Conservation (phyloP, 2,329 filamentous ascomycete species). For the Colletotrichum spaethianum region DNA sequence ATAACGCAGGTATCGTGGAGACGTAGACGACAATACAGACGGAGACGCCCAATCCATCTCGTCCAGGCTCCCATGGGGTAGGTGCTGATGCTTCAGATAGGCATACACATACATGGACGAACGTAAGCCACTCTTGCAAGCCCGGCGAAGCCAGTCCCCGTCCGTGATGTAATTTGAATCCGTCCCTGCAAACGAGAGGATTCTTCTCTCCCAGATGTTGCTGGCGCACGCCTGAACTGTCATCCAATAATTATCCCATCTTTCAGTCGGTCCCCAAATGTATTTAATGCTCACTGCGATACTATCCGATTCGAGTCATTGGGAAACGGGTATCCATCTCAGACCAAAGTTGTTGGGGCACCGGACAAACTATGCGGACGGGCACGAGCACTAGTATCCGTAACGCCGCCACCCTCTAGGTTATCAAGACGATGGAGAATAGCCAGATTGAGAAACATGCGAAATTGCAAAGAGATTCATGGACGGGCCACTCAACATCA, state of each 20-base stretch:
- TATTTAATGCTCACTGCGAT: too few relatives aligned
- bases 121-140: neutral
- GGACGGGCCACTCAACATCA: neutral
- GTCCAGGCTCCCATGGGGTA: neutral
- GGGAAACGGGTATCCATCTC: neutral
- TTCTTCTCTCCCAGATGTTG: neutral
- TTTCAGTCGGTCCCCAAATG: too few relatives aligned
- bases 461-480: neutral
- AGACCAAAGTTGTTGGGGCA: too few relatives aligned
- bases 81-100: neutral
- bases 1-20: neutral
- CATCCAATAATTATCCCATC: too few relatives aligned
- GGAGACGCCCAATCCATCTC: neutral
- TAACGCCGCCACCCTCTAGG: neutral
- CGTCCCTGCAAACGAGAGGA: neutral
- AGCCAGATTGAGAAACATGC: neutral
- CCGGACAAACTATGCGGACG: neutral
- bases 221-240: neutral
- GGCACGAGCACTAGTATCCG: neutral
- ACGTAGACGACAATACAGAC: neutral
- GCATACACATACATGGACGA: neutral
- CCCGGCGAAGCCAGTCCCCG: neutral
- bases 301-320: too few relatives aligned
- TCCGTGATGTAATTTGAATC: neutral
- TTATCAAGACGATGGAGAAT: neutral